Evolutionary conservation across 495 filamentous ascomycete species (phyloP), one percentile per base, ranked within the genome.

Genomic region (Penicillium malachiteum): DNA sequence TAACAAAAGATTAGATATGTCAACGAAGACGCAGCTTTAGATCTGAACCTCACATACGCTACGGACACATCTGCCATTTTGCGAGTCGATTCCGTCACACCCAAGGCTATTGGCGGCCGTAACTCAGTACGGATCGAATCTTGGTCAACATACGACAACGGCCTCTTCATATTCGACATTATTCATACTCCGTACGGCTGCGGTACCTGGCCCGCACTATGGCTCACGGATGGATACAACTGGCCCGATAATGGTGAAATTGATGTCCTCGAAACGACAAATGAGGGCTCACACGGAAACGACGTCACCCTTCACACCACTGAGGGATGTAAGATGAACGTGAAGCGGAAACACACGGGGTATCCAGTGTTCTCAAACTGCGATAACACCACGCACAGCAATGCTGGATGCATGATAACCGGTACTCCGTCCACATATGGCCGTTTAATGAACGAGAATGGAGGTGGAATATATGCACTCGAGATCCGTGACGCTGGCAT

Each of bases 171-270:
- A 58, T 83, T 83, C 55, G 81, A 84, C 47, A 76, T 82, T 61
- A 47, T 78, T 3, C 78, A 80, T 42, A 68, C 73, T 0, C 79
- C 78, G 13, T 73, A 72, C 44, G 78, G 76, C 14, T 84, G 80
- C 55, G 79, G 71, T 1, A 81, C 79, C 12, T 83, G 81, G 81
- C 80, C 80, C 0, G 81, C 81, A 0, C 79, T 89, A 17, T 88
- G 85, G 85, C 66, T 87, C 7, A 83, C 83, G 1, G 84, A 80
- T 13, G 78, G 80, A 0, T 62, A 72, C 14, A 78, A 81, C 34
- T 88, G 85, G 85, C 85, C 85, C 0, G 48, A 34, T 0, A 77
- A 80, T 42, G 78, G 78, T 7, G 78, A 81, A 55, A 80, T 81
- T 26, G 78, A 81, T 56, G 59, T 80, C 14, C 50, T 81, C 9